Percentiles rank a stretch among this genome's conserved stretches.
phyloP scores from a whole-genome alignment of 192 early-diverging fungal species.

The Mortierella hygrophila region DNA sequence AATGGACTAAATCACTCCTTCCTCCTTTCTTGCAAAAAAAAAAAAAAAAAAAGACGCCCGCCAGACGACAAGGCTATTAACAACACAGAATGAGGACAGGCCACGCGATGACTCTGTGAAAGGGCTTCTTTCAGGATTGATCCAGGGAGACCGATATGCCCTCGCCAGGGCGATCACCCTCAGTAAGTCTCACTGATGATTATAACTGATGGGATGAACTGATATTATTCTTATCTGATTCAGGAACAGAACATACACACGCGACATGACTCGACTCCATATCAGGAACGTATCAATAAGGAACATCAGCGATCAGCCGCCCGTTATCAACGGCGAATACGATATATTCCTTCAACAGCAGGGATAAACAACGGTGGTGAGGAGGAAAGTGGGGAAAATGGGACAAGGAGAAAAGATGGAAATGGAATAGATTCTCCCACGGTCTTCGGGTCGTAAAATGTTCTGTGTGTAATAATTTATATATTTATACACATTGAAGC shows the following conservation, averaged over 20 bases:
- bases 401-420: neutral
- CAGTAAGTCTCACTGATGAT: slow-evolving; percentile 47
- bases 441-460: slow-evolving; percentile 7
- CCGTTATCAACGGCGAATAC: too few relatives aligned
- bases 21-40: neutral
- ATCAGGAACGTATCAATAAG: too few relatives aligned
- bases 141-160: slow-evolving; percentile 60
- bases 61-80: neutral
- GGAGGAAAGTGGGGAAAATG: neutral
- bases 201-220: neutral
- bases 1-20: neutral
- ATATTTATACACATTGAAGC: neutral
- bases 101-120: slow-evolving; percentile 48
- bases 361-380: too few relatives aligned
- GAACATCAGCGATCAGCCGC: too few relatives aligned
- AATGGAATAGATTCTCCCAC: slow-evolving; percentile 4
- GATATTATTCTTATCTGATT: neutral
- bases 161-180: slow-evolving; percentile 75
- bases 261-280: too few relatives aligned
- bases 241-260: neutral
- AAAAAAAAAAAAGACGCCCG: neutral
- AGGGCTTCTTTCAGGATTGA: slow-evolving; percentile 50
- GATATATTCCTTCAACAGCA: too few relatives aligned
- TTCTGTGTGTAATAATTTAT: neutral
- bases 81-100: neutral